Evolutionary conservation across 2,329 filamentous ascomycete species (phyloP).

Genomic region (Fusarium sp.): DNA sequence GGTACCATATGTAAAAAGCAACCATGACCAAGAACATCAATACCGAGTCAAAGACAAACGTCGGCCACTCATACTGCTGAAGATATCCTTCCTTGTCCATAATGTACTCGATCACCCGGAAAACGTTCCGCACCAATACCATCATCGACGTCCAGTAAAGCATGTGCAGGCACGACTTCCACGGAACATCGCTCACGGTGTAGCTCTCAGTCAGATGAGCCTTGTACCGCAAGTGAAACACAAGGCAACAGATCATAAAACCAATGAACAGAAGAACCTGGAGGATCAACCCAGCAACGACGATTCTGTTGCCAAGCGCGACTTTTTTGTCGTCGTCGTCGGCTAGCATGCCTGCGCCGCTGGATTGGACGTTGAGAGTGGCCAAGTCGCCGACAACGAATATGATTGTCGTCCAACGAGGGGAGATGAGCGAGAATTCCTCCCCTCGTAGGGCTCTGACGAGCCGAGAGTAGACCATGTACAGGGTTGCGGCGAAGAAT

Average conservation of each 20-base stretch:
- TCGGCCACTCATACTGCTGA: slow-evolving; percentile 33
- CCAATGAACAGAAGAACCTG: slow-evolving; percentile 15
- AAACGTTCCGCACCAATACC: slow-evolving; percentile 17
- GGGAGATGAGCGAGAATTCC: slow-evolving; percentile 5
- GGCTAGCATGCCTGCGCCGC: slow-evolving; percentile 14
- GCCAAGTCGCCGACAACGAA: slow-evolving; percentile 28
- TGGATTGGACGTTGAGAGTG: slow-evolving; percentile 24
- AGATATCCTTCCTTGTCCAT: slow-evolving; percentile 28
- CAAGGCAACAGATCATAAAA: slow-evolving; percentile 12
- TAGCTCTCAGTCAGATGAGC: not conserved
- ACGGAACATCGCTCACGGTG: not conserved
- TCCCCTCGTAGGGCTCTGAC: slow-evolving; percentile 10
- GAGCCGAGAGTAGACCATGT: slow-evolving; percentile 29
- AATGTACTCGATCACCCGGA: slow-evolving; percentile 22
- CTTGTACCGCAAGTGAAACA: slow-evolving; percentile 13
- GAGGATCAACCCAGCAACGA: not conserved
- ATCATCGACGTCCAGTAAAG: slow-evolving; percentile 11
- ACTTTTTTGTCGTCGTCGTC: not conserved
- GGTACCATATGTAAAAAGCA: slow-evolving; percentile 24
- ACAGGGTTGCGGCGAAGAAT: slow-evolving; percentile 32
- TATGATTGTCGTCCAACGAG: slow-evolving; percentile 18
- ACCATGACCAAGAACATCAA: slow-evolving; percentile 28
- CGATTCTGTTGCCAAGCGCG: slow-evolving; percentile 10
- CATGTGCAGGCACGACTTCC: slow-evolving; percentile 23
- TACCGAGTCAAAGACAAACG: slow-evolving; percentile 16